Evolutionary conservation across 1,284 basidiomycete genomes (phyloP), one percentile per base, ranked within the genome.

Genomic region (Athelia sp.): DNA sequence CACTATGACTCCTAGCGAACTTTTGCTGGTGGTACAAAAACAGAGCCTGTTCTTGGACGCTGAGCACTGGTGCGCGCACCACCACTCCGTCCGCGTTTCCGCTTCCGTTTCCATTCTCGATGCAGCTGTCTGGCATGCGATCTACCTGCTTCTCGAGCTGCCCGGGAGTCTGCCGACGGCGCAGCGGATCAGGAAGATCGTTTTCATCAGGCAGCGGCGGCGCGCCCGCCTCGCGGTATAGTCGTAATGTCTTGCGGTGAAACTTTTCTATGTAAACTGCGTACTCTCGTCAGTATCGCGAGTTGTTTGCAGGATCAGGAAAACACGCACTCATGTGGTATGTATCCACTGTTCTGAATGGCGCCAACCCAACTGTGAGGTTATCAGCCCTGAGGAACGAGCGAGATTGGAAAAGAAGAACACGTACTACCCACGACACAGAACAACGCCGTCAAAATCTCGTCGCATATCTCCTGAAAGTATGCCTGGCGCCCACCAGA

Each of bases 321-420:
- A n/a, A 29, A 13, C 13, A 29, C 26, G 26, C 13, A 29, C 26
- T 29, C 46, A 51, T 49, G 43, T 50, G 52, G 52, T 54, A 51
- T 9, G 52, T 54, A 43, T 54, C 52, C 34, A 51, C 49, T 4
- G 47, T 45, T 9, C 52, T 46, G 50, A 51, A 54, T 11, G 52
- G 52, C n/a, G 49, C 38, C 11, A 54, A 35, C 3, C 52, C 50
- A 22, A 54, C 46, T 32, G 43, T 24, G 4, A 8, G 36, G 26
- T 29, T 13, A 13, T 29, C 26, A 29, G 26, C 26, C 6, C 26
- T 4, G 26, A 29, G 24, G 44, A 35, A 2, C 19, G 36, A n/a
- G n/a, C n/a, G 14, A 35, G 18, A 14, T 17, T 40, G n/a, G 31
- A 14, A 40, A 11, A 22, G 40, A 34, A 48, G 26, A 13, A 32